phyloP scores from a whole-genome alignment of 768 basidiomycete species.

The Hebeloma cylindrosporum region DNA sequence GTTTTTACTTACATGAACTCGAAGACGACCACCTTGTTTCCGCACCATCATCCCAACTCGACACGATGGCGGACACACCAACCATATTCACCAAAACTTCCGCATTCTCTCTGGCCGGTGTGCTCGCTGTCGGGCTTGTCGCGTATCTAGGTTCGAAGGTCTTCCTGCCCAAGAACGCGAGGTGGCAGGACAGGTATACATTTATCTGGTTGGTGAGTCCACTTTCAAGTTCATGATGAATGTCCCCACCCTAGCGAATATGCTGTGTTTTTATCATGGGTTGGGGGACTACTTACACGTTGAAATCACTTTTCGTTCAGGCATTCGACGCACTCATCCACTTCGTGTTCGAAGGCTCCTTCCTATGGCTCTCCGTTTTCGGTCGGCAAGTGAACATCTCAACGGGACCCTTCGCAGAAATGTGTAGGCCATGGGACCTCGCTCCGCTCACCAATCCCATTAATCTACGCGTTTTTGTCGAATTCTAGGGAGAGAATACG shows the following conservation, averaged over 20 bases:
- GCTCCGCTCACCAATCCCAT: neutral
- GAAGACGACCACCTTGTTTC: too few species aligned
- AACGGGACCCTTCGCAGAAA: slow-evolving; percentile 64
- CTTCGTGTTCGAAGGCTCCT: slow-evolving; percentile 77
- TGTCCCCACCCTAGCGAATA: neutral
- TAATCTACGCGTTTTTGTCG: neutral
- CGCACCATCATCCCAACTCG: neutral
- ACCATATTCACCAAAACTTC: slow-evolving; percentile 47
- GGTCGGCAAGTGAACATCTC: slow-evolving; percentile 72
- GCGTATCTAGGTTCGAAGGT: slow-evolving; percentile 53
- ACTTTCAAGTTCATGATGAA: neutral
- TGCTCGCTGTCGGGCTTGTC: slow-evolving; percentile 47
- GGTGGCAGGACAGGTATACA: slow-evolving; percentile 63
- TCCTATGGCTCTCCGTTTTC: slow-evolving; percentile 74
- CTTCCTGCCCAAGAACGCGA: slow-evolving; percentile 63
- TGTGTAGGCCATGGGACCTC: slow-evolving; percentile 48
- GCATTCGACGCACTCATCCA: slow-evolving; percentile 82
- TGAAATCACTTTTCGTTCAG: slow-evolving; percentile 31
- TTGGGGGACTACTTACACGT: slow-evolving; percentile 1
- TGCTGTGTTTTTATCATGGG: neutral
- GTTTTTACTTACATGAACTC: too few species aligned
- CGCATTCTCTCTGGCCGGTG: slow-evolving; percentile 60
- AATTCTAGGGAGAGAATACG: slow-evolving; percentile 76
- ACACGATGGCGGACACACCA: slow-evolving; percentile 15
- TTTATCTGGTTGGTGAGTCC: slow-evolving; percentile 76